Evolutionary conservation across 148 eudicot species (phyloP).

Genomic region (Camellia japonica): DNA sequence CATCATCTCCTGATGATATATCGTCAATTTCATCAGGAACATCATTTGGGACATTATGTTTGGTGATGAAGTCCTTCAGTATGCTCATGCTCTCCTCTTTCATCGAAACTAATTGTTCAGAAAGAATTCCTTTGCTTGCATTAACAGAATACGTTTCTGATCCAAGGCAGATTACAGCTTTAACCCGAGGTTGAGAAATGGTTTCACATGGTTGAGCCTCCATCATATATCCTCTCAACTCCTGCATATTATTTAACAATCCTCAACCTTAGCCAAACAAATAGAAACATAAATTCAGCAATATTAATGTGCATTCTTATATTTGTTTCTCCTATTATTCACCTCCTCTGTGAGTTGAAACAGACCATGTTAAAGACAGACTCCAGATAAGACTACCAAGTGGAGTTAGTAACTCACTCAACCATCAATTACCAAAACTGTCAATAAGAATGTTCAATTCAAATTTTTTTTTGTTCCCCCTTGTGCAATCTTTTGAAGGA

Average conservation of each 20-base stretch:
- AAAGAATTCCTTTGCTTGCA: constrained; percentile 54
- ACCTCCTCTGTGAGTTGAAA: neutral
- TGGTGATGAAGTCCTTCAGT: constrained; percentile 77
- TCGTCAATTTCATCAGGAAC: constrained; percentile 90
- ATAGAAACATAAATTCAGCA: neutral
- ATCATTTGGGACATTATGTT: constrained; percentile 78
- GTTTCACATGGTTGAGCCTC: constrained; percentile 36
- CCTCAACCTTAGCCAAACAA: neutral
- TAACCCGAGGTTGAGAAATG: constrained; percentile 28
- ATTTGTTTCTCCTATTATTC: neutral
- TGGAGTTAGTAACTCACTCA: neutral
- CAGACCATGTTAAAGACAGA: neutral
- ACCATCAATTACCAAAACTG: neutral
- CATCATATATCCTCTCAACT: constrained; percentile 30
- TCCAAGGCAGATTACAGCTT: constrained; percentile 62
- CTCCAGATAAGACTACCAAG: neutral
- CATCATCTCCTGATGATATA: constrained; percentile 61
- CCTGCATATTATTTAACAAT: constrained; percentile 16
- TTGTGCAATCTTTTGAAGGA: neutral
- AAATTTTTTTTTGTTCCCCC: neutral
- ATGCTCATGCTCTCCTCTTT: constrained; percentile 79
- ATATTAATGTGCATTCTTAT: neutral
- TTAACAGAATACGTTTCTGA: constrained; percentile 50
- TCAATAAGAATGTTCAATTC: neutral
- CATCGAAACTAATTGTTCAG: constrained; percentile 59